Conservation (phyloP, 805 yeast genomes). For the Sungouiozyma ichnusensis region DNA sequence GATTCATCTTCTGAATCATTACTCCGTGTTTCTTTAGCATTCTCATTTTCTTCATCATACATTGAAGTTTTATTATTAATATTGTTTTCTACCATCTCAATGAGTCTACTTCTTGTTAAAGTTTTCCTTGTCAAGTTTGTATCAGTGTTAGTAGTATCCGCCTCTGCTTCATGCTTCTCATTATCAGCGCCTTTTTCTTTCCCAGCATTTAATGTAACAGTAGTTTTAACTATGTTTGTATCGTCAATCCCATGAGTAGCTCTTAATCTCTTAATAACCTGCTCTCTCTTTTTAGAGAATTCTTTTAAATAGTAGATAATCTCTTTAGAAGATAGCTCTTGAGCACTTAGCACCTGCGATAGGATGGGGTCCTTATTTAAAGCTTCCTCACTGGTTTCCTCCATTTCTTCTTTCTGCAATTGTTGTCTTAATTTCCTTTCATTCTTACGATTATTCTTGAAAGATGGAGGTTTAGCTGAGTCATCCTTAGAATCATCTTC, state of each 20-base stretch:
- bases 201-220: too few relatives aligned
- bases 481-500: conserved; percentile 17
- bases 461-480: conserved; percentile 74
- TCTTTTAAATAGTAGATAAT: conserved; percentile 29
- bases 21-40: conserved; percentile 1
- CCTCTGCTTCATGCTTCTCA: conserved; percentile 9
- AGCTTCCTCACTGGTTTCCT: conserved; percentile 31
- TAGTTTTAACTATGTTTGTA: conserved; percentile 14
- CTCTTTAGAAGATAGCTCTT: conserved; percentile 37
- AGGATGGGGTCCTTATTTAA: conserved; percentile 34
- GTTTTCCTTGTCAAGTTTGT: conserved; percentile 3
- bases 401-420: conserved; percentile 18
- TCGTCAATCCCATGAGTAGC: conserved; percentile 27
- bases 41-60: conserved; percentile 1
- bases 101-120: conserved; percentile 3
- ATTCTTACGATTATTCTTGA: conserved; percentile 44
- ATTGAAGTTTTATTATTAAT: neutral
- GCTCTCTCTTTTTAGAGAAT: conserved; percentile 24
- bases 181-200: conserved; percentile 9
- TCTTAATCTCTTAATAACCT: conserved; percentile 18
- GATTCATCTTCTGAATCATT: conserved; percentile 6
- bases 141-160: conserved; percentile 6
- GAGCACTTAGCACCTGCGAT: conserved; percentile 35
- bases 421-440: conserved; percentile 35
- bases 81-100: conserved; percentile 5